Percentiles rank a stretch among this genome's conserved stretches.
Evolutionary conservation across 2,329 filamentous ascomycete species (phyloP).

Genomic region (Neurospora sp.): DNA sequence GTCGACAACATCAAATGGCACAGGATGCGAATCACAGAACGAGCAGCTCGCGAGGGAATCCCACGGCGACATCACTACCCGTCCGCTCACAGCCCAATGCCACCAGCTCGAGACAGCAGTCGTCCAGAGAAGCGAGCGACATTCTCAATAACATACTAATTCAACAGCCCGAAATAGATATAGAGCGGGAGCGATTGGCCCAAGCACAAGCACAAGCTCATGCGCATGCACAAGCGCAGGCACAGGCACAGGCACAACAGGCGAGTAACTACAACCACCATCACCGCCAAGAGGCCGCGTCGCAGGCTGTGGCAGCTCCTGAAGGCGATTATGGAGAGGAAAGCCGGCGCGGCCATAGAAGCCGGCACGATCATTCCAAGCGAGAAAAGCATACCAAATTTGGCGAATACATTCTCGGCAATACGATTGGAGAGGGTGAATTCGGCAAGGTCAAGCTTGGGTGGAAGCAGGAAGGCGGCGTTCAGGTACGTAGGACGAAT

Average conservation of each 20-base stretch:
- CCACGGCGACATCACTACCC: conserved; percentile 30
- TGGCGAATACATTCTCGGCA: conserved; percentile 89
- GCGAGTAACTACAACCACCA: conserved; percentile 12
- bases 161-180: conserved; percentile 64
- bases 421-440: conserved; percentile 93
- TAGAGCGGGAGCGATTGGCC: conserved; percentile 59
- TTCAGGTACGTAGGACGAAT: conserved; percentile 46
- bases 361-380: conserved; percentile 50
- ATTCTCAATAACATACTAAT: conserved; percentile 69
- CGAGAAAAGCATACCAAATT: conserved; percentile 75
- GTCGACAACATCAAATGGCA: conserved; percentile 26
- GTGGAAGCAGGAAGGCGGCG: conserved; percentile 91
- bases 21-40: conserved; percentile 32
- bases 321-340: conserved; percentile 32
- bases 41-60: conserved; percentile 27
- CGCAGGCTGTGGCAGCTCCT: conserved; percentile 35
- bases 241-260: not conserved
- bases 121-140: conserved; percentile 68
- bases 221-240: not conserved
- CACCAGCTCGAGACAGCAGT: conserved; percentile 45
- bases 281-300: conserved; percentile 35
- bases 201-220: conserved; percentile 40
- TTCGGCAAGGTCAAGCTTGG: conserved; percentile 98
- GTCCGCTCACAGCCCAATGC: conserved; percentile 34
- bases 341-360: conserved; percentile 39